phyloP scores from a whole-genome alignment of 371 early-diverging fungal genomes.

The Polyrhizophydium stewartii region DNA sequence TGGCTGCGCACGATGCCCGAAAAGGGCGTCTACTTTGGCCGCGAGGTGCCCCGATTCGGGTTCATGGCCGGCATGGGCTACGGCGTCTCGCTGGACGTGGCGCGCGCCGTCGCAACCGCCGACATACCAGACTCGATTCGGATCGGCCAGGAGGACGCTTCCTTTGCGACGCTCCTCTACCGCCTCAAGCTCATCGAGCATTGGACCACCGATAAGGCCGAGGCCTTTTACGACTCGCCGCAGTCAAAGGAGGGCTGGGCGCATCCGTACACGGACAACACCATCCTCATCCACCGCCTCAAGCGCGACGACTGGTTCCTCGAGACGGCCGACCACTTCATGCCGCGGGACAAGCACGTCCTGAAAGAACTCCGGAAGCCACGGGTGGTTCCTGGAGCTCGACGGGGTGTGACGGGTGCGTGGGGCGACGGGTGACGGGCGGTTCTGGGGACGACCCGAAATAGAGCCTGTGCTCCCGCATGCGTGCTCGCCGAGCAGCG shows the following conservation, averaged over 20 bases:
- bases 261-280: constrained; percentile 17
- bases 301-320: constrained; percentile 14
- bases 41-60: not conserved
- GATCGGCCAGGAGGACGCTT: constrained; percentile 17
- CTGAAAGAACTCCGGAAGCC: no score
- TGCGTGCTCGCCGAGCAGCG: no score
- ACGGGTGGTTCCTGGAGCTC: no score
- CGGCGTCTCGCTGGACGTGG: constrained; percentile 23
- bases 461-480: no score
- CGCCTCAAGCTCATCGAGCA: constrained; percentile 2
- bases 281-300: constrained; percentile 16
- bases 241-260: constrained; percentile 9
- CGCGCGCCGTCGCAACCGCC: constrained; percentile 9
- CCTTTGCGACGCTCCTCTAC: constrained; percentile 9
- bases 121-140: not conserved
- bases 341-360: no score
- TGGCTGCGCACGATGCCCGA: constrained; percentile 6
- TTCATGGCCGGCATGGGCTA: constrained; percentile 31
- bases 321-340: constrained; percentile 10
- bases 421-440: no score
- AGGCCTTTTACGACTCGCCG: constrained; percentile 19
- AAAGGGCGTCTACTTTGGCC: constrained; percentile 16
- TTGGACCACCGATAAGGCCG: constrained; percentile 10
- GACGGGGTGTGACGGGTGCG: no score
- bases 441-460: no score